Base-by-base conservation (phyloP, 2,329 filamentous ascomycete species). In the Alternaria solani region DNA sequence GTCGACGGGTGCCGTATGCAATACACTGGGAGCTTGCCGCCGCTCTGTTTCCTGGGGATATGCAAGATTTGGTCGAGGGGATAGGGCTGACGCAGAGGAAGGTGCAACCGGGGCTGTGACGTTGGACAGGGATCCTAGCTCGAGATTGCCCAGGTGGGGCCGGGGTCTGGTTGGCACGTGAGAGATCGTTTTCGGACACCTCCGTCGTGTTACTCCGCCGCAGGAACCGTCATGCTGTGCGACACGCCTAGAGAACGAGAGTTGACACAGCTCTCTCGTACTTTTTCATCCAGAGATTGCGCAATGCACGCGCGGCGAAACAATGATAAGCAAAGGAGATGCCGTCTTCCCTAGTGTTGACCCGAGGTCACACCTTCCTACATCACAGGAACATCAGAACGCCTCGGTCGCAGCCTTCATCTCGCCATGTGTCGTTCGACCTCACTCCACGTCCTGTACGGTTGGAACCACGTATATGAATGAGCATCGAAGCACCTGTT, bases 391-490 rank as follows among this genome's bases (percentile, higher is more conserved):
- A 44, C 57, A 52, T 47, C 47, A 62, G 47, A 55, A 54, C 44
- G 41, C 48, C 25, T 25, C 47, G 41, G 51, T 57, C 6, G 20
- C 55, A 52, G 38, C 46, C 55, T 46, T 25, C 30, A 7, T 64
- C 58, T 51, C 43, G 63, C 52, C 36, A 71, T 67, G 63, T 65
- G 59, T 71, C 64, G 62, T 69, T 64, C 70, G 70, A 74, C 67
- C 65, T 75, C 73, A 73, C 65, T 65, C 66, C 70, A 74, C 71
- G 56, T 63, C 47, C 54, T 44, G 14, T 47, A 60, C 52, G 57
- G 59, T 57, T 67, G 66, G 67, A 68, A 65, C 67, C 71, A 75
- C 73, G 70, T 75, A 72, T 70, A 73, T 70, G 65, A 69, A 55
- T 66, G 66, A 67, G 48, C 44, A 39, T 60, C 47, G 39, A 60